Percentiles rank a stretch among this genome's conserved stretches.
Conservation (phyloP, 495 filamentous ascomycete species). For the Aspergillus carlsbadensis region DNA sequence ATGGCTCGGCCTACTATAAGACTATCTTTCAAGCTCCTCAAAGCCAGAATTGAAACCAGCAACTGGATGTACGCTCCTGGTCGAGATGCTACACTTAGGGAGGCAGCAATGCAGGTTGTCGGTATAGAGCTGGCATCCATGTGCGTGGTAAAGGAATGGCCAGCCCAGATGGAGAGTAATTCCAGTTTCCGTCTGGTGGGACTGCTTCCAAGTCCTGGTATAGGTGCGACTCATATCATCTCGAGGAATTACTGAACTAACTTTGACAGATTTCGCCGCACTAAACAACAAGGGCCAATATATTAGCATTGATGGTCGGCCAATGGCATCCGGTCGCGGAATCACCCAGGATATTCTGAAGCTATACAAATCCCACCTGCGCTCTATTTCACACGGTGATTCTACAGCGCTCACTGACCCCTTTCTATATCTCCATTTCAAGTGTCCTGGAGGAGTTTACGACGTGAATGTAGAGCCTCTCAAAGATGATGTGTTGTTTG, state of each 20-base stretch:
- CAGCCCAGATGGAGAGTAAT: conserved; percentile 10
- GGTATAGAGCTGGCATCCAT: conserved; percentile 62
- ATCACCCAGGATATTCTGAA: conserved; percentile 64
- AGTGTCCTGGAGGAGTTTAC: conserved; percentile 69
- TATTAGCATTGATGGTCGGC: conserved; percentile 76
- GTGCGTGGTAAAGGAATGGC: conserved; percentile 44
- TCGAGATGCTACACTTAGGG: conserved; percentile 49
- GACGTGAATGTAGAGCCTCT: conserved; percentile 88
- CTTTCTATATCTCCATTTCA: conserved; percentile 73
- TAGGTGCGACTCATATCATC: conserved; percentile 25
- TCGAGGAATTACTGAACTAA: conserved; percentile 11
- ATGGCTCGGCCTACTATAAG: conserved; percentile 64
- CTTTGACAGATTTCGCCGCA: conserved; percentile 45
- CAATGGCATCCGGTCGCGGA: conserved; percentile 63
- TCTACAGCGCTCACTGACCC: conserved; percentile 50
- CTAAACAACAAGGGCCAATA: conserved; percentile 59
- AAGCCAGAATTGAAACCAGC: conserved; percentile 57
- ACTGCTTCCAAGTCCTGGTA: conserved; percentile 55
- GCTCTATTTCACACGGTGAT: conserved; percentile 27
- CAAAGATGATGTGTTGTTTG: conserved; percentile 86
- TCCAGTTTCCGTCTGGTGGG: conserved; percentile 49
- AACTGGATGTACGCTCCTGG: conserved; percentile 74
- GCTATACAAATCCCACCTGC: conserved; percentile 58
- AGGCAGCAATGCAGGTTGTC: conserved; percentile 69
- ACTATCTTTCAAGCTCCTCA: conserved; percentile 67